Evolutionary conservation across 228 moss, liverwort and hornwort genomes (phyloP).

Genomic region (Sphagnum fallax): DNA sequence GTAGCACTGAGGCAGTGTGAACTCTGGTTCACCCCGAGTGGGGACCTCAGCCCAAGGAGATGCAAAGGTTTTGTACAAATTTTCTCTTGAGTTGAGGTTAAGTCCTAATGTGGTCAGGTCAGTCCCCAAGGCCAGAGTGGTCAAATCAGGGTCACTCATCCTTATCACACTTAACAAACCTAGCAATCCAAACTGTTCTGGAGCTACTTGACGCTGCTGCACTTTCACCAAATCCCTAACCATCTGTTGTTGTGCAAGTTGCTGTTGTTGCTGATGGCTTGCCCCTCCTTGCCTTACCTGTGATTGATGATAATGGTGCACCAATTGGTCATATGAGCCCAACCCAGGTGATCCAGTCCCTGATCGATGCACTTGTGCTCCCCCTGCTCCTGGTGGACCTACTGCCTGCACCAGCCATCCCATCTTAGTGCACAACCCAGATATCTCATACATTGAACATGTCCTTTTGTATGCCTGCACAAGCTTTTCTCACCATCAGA

Average conservation of each 20-base stretch:
- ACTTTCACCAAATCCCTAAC: slow-evolving; percentile 59
- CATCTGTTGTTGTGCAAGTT: slow-evolving; percentile 28
- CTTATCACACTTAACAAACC: slow-evolving; percentile 96
- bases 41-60: slow-evolving; percentile 99
- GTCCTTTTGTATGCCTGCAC: too few species aligned
- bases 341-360: slow-evolving; percentile 49
- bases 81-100: slow-evolving; percentile 97
- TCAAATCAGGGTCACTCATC: slow-evolving; percentile 93
- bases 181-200: slow-evolving; percentile 87
- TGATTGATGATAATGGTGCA: slow-evolving; percentile 76
- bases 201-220: slow-evolving; percentile 45
- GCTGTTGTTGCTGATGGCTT: slow-evolving; percentile 59
- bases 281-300: slow-evolving; percentile 55
- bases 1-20: slow-evolving; percentile 80
- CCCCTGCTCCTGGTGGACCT: slow-evolving; percentile 58
- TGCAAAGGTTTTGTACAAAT: slow-evolving; percentile 98
- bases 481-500: too few species aligned
- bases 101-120: slow-evolving; percentile 95
- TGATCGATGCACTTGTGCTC: slow-evolving; percentile 66
- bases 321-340: slow-evolving; percentile 66
- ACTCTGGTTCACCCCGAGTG: slow-evolving; percentile 91
- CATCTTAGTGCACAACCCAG: slow-evolving; percentile 1
- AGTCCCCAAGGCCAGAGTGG: slow-evolving; percentile 94
- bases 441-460: too few species aligned
- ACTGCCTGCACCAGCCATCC: slow-evolving; percentile 28